Evolutionary conservation across 345 rosid genomes (phyloP), one percentile per base, ranked within the genome.

Genomic region (Bruguiera gymnorhiza): DNA sequence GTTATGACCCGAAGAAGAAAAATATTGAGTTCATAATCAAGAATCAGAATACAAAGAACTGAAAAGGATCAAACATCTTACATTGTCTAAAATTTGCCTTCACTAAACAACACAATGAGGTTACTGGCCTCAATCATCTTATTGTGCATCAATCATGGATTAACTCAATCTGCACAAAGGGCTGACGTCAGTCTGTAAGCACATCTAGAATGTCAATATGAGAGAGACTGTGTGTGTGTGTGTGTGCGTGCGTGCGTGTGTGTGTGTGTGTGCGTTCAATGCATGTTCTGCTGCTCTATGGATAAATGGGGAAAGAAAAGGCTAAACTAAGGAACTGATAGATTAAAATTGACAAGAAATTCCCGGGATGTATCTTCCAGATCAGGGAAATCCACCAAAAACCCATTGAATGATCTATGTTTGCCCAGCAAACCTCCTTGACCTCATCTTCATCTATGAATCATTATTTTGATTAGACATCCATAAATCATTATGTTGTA

Each of bases 91-190:
- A 60, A 34, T 50, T 50, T 54, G 66, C 59, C 55, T 60, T 71
- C 67, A 36, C 10, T 31, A 27, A 46, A 64, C 20, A 71, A 72
- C 51, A 57, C 48, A 69, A 70, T 31, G 29, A n/a, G 26, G 66
- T 32, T 27, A 51, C 50, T 15, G 48, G 69, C 53, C 64, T 65
- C 31, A 16, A 11, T 15, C 18, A 15, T 43, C 18, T 43, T 43
- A 43, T 43, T 43, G 50, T 43, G 50, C 50, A 43, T 43, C 70
- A 64, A 59, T 27, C 67, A 43, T 61, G 53, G 73, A 69, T 60
- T 65, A 68, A 34, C 59, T 36, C 71, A 64, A 74, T 66, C 79
- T 81, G 79, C 79, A 65, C 16, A 53, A 61, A 15, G 6, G 58
- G 34, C 37, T 50, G 21, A 65, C 23, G 60, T 60, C 55, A 59